Percentiles rank a stretch among this genome's conserved stretches.
Conservation (phyloP, 2,329 filamentous ascomycete species). For the Septoria petroselini region DNA sequence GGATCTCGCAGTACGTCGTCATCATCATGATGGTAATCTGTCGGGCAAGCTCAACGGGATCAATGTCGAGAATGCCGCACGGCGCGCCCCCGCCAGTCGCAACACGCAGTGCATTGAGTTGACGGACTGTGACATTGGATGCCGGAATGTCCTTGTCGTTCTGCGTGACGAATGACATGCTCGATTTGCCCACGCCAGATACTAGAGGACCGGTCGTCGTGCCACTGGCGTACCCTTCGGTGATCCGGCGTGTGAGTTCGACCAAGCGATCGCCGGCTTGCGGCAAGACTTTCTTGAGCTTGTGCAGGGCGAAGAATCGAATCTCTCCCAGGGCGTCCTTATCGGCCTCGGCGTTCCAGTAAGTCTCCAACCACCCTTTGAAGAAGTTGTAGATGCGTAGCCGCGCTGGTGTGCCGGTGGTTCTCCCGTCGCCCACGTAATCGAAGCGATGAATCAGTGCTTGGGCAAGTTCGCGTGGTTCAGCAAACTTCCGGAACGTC, state of each 20-base stretch:
- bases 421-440: constrained; percentile 75
- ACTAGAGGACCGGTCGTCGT: constrained; percentile 53
- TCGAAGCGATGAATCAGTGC: constrained; percentile 88
- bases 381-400: constrained; percentile 93
- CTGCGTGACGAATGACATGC: constrained; percentile 68
- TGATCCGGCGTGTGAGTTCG: constrained; percentile 76
- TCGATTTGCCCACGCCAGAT: constrained; percentile 85
- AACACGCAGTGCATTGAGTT: constrained; percentile 66
- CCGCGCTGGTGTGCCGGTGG: constrained; percentile 74
- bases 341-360: constrained; percentile 85
- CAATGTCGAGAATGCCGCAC: constrained; percentile 82
- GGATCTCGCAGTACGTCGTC: constrained; percentile 82
- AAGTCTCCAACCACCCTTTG: constrained; percentile 95
- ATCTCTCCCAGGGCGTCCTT: constrained; percentile 72
- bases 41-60: constrained; percentile 83
- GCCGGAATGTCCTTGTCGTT: constrained; percentile 53
- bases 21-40: constrained; percentile 93
- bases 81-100: constrained; percentile 70
- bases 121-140: constrained; percentile 70
- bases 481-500: constrained; percentile 90
- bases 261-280: constrained; percentile 75
- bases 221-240: constrained; percentile 52
- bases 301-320: constrained; percentile 71
- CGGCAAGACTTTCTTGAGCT: constrained; percentile 66
- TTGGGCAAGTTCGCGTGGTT: constrained; percentile 72